Evolutionary conservation across 2,329 filamentous ascomycete species (phyloP), one percentile per base, ranked within the genome.

Genomic region (Beauveria pseudobassiana): DNA sequence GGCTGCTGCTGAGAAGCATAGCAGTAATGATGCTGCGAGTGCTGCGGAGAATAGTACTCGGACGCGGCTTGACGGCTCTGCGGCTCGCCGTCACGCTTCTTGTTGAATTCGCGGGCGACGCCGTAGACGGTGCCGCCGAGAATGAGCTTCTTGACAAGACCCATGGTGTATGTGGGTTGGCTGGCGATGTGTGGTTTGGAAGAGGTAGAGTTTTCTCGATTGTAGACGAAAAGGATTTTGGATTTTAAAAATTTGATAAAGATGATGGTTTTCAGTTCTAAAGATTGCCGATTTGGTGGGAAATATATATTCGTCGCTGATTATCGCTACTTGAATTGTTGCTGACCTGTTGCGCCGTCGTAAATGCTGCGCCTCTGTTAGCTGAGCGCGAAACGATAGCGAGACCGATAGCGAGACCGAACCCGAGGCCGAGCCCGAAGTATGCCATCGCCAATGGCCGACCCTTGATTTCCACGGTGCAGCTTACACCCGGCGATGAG

Each of bases 121-220:
- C 65, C 66, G 61, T 69, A 71, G 30, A 75, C 61, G 58, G 71
- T 64, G 45, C 70, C 67, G 38, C 66, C 70, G 10, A 60, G 14
- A 20, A 60, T 60, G 58, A 60, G 58, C 49, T 60, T 60, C 58
- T 68, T 65, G 49, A 66, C 65, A 20, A 60, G 58, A 53, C 58
- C 58, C 58, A 60, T 60, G 26, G 5, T 59, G 46, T 20, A 18
- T 20, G 38, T 28, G 30, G 20, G 5, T 10, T 28, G 22, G 20
- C 7, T 38, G 26, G 12, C 18, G 12, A 12, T 26, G n/a, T 48
- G 28, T 6, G n/a, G 24, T 14, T 18, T 6, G n/a, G n/a, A 18
- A 7, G 50, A 18, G 4, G 49, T 2, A 28, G 30, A 16, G 6
- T 24, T 24, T 7, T 26, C 0, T 28, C 3, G 7, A 18, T 24